Conservation (phyloP, 208 protist species). For the Jaenimonas drosophilae region DNA sequence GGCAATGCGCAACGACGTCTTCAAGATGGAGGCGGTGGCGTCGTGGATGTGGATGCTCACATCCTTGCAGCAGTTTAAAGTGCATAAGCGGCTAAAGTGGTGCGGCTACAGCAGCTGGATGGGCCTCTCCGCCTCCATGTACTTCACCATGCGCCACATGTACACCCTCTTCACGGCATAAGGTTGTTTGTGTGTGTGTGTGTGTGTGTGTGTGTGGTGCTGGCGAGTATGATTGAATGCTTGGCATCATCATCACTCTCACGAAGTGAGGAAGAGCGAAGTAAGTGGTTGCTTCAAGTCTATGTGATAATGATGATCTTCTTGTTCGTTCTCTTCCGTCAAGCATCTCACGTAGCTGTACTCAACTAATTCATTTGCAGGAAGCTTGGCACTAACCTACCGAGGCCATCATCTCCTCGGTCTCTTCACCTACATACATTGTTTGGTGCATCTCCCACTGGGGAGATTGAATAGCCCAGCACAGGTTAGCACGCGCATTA, state of each 20-base stretch:
- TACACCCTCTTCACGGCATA: slow-evolving; percentile 33
- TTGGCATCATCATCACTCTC: neutral
- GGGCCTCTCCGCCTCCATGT: slow-evolving; percentile 36
- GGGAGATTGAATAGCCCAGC: no score
- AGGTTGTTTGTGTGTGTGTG: neutral
- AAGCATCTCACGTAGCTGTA: no score
- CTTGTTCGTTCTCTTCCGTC: slow-evolving; percentile 47
- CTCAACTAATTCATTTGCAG: no score
- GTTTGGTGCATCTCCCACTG: no score
- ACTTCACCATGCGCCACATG: slow-evolving; percentile 61
- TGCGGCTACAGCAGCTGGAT: slow-evolving; percentile 80
- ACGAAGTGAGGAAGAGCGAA: neutral
- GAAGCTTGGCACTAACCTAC: no score
- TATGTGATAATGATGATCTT: slow-evolving; percentile 28
- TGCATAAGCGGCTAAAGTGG: slow-evolving; percentile 60
- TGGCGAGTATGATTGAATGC: neutral
- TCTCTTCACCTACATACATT: no score
- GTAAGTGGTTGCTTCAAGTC: neutral
- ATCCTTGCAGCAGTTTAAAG: slow-evolving; percentile 69
- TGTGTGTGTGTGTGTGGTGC: neutral
- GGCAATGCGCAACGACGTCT: slow-evolving; percentile 29
- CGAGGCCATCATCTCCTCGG: no score
- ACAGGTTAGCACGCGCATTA: slow-evolving; percentile 31
- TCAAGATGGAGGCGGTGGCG: slow-evolving; percentile 42
- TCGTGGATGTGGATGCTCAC: slow-evolving; percentile 81